Base-by-base conservation (phyloP, 176 grass and related monocot genomes). In the Zizania latifolia region DNA sequence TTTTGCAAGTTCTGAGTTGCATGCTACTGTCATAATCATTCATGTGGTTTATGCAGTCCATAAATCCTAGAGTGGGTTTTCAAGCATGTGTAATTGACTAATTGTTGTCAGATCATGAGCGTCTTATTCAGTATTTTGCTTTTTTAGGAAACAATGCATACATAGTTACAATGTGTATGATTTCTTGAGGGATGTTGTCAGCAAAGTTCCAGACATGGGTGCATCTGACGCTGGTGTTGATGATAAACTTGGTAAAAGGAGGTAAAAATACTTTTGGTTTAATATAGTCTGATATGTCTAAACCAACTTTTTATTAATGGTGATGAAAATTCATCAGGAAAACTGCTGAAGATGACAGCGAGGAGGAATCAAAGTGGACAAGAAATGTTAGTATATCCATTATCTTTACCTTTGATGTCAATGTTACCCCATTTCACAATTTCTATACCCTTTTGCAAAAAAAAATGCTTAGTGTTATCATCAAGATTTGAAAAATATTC, bases 121-220 rank as follows among this genome's bases (percentile, higher is more conserved):
- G 19, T 46, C 40, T 76, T 26, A 72, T 66, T 73, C 19, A 51
- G 0, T 62, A 76, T 8, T 63, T 83, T 82, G 70, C 62, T 21
- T 86, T 57, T 81, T 65, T 86, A 97, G 94, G 88, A 97, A 93
- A 62, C 84, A 94, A 34, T 98, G 91, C 65, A 88, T 98, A 50
- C 92, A 98, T 43, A 77, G 6, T 6, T 92, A 90, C n/a, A 91
- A 86, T 65, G 94, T 88, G 59, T 98, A 92, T 77, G 94, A 98
- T 91, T 98, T 98, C 84, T 89, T 98, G 84, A 98, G 43, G 62
- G 92, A 93, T 77, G 86, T 94, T 35, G 79, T 92, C 40, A 82
- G 78, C 76, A 98, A 98, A 86, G 94, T 94, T 87, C 91, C 94
- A 40, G 90, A 89, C 76, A 75, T 86, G 55, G 84, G 89, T 82